phyloP scores from a whole-genome alignment of 768 basidiomycete species.

The Mycena pura region DNA sequence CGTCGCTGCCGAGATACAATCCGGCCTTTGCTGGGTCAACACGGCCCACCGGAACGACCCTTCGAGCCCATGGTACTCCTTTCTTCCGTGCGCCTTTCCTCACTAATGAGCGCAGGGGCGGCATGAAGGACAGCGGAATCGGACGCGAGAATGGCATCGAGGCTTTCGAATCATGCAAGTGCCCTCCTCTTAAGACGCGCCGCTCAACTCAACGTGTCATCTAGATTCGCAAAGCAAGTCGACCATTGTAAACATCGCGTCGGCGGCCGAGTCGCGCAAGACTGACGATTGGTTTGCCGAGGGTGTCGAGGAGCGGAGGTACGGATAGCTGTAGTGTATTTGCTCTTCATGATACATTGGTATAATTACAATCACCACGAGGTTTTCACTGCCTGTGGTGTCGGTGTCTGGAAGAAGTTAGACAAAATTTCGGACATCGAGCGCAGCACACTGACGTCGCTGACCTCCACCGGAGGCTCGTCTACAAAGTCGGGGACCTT shows the following conservation, averaged over 20 bases:
- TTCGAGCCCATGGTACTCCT: slow-evolving; percentile 78
- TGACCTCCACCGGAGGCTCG: slow-evolving; percentile 75
- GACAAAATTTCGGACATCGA: not conserved
- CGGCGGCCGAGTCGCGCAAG: slow-evolving; percentile 59
- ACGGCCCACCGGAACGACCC: slow-evolving; percentile 91
- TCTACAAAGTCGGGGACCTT: slow-evolving; percentile 94
- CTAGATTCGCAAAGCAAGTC: slow-evolving; percentile 89
- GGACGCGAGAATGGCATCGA: slow-evolving; percentile 88
- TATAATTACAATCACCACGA: slow-evolving; percentile 44
- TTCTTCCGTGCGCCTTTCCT: not conserved
- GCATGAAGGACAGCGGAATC: slow-evolving; percentile 90
- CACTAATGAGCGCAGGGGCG: slow-evolving; percentile 61
- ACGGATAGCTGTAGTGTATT: slow-evolving; percentile 55
- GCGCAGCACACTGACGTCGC: slow-evolving; percentile 54
- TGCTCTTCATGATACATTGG: slow-evolving; percentile 14
- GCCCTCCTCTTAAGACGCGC: not conserved
- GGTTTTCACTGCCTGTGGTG: slow-evolving; percentile 63
- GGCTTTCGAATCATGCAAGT: slow-evolving; percentile 79
- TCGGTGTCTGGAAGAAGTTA: slow-evolving; percentile 43
- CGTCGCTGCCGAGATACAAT: slow-evolving; percentile 69
- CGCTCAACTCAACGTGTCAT: not conserved
- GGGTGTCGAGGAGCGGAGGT: slow-evolving; percentile 56
- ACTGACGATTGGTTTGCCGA: slow-evolving; percentile 85
- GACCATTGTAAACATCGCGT: slow-evolving; percentile 75
- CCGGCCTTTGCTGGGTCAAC: slow-evolving; percentile 88